phyloP scores from a whole-genome alignment of 2,329 filamentous ascomycete species.

The Fusarium citri region DNA sequence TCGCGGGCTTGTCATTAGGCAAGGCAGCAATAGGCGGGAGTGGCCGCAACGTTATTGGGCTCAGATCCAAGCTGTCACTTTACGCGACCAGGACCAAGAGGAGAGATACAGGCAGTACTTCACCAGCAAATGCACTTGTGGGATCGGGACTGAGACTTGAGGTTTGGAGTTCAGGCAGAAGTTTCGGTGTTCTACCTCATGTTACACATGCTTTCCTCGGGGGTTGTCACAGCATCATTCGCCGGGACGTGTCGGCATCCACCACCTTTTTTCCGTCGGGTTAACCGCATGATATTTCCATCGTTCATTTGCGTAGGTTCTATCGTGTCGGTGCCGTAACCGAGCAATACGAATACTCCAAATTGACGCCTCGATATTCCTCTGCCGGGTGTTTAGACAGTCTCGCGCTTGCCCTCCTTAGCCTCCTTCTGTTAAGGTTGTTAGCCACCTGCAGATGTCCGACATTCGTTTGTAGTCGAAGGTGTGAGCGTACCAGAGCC shows the following conservation, averaged over 20 bases:
- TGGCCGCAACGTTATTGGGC: not conserved
- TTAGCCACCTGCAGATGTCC: constrained; percentile 46
- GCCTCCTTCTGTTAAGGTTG: constrained; percentile 83
- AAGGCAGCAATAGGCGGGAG: no score
- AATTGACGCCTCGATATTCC: constrained; percentile 40
- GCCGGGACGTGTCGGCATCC: constrained; percentile 27
- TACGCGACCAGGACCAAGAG: not conserved
- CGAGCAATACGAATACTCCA: constrained; percentile 40
- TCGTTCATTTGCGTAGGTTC: constrained; percentile 44
- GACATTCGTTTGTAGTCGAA: constrained; percentile 12
- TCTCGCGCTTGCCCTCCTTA: constrained; percentile 93
- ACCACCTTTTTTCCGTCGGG: constrained; percentile 33
- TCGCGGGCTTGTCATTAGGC: no score
- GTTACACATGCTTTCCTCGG: constrained; percentile 35
- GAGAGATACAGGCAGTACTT: not conserved
- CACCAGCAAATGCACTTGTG: constrained; percentile 12
- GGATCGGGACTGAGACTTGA: not conserved
- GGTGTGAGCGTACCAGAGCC: constrained; percentile 79
- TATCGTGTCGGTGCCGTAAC: constrained; percentile 40
- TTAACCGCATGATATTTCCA: constrained; percentile 42
- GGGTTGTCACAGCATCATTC: constrained; percentile 35
- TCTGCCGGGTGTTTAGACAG: constrained; percentile 68
- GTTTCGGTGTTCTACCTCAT: constrained; percentile 29
- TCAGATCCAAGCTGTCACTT: not conserved
- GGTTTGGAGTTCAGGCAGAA: constrained; percentile 24